Conservation (phyloP, 2,329 filamentous ascomycete genomes). For the Xylaria sp. region DNA sequence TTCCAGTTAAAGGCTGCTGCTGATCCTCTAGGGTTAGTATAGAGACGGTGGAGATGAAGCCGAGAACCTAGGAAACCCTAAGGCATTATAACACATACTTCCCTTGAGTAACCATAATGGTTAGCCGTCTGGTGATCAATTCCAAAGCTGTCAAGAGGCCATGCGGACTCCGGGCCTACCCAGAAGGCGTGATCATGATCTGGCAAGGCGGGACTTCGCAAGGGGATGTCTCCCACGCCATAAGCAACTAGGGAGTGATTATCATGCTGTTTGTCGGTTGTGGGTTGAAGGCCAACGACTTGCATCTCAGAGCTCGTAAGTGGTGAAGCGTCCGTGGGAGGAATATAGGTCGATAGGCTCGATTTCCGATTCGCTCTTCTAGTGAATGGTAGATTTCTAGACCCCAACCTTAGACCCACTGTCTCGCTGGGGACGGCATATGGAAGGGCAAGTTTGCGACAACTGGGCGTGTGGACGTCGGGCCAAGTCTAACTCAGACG, state of each 20-base stretch:
- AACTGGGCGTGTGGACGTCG: background rate
- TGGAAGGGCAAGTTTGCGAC: background rate
- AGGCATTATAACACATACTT: conserved; percentile 13
- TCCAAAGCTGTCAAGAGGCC: background rate
- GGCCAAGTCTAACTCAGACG: background rate
- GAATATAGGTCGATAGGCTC: background rate
- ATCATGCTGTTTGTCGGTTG: conserved; percentile 15
- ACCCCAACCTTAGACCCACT: background rate
- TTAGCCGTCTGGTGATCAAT: background rate
- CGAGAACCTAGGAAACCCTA: background rate
- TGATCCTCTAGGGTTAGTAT: conserved; percentile 11
- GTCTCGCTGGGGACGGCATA: background rate
- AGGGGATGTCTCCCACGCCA: background rate
- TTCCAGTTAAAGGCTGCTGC: background rate
- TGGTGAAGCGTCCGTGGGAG: background rate
- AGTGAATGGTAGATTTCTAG: background rate
- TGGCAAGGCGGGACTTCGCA: background rate
- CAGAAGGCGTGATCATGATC: conserved; percentile 7
- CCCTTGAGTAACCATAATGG: background rate
- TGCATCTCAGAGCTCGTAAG: conserved; percentile 20
- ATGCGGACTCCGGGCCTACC: background rate
- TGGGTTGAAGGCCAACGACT: background rate
- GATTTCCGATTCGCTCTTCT: conserved; percentile 3
- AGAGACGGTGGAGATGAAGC: background rate
- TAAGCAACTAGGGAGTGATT: background rate